Conservation (phyloP, 228 moss, liverwort and hornwort species). For the Sphagnum magellanicum region DNA sequence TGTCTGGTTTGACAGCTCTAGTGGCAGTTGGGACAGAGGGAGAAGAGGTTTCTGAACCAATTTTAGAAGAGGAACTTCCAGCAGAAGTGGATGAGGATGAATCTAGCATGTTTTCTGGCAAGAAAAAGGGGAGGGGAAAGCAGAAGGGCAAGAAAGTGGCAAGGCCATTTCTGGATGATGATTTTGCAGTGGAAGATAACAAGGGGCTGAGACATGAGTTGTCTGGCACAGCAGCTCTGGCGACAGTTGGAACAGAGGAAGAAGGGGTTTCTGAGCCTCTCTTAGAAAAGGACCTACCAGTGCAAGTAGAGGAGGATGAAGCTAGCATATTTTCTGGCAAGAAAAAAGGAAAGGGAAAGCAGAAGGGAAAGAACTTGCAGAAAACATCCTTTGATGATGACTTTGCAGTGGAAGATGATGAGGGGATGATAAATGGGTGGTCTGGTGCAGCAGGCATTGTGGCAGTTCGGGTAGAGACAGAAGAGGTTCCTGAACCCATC, state of each 20-base stretch:
- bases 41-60: slow-evolving; percentile 12
- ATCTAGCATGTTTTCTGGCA: slow-evolving; percentile 62
- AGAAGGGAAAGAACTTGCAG: slow-evolving; percentile 25
- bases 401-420: background rate
- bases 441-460: background rate
- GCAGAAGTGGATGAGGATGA: slow-evolving; percentile 54
- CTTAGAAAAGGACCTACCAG: background rate
- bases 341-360: slow-evolving; percentile 56
- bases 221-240: slow-evolving; percentile 1
- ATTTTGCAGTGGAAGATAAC: slow-evolving; percentile 43
- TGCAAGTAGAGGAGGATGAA: slow-evolving; percentile 7
- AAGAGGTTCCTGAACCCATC: background rate
- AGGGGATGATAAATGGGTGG: background rate
- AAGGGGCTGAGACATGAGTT: slow-evolving; percentile 9
- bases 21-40: slow-evolving; percentile 6
- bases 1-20: slow-evolving; percentile 5
- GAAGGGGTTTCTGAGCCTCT: background rate
- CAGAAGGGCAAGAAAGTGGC: slow-evolving; percentile 57
- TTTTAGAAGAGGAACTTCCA: slow-evolving; percentile 27
- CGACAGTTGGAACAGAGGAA: background rate
- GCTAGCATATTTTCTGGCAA: slow-evolving; percentile 25
- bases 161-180: slow-evolving; percentile 38
- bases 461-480: slow-evolving; percentile 7
- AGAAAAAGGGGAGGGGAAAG: slow-evolving; percentile 89
- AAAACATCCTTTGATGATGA: slow-evolving; percentile 6